A percentile compares a stretch with the other conserved stretches of the same genome.
Evolutionary conservation across 495 filamentous ascomycete genomes (phyloP).

Genomic region (Lentithecium fluviatile): DNA sequence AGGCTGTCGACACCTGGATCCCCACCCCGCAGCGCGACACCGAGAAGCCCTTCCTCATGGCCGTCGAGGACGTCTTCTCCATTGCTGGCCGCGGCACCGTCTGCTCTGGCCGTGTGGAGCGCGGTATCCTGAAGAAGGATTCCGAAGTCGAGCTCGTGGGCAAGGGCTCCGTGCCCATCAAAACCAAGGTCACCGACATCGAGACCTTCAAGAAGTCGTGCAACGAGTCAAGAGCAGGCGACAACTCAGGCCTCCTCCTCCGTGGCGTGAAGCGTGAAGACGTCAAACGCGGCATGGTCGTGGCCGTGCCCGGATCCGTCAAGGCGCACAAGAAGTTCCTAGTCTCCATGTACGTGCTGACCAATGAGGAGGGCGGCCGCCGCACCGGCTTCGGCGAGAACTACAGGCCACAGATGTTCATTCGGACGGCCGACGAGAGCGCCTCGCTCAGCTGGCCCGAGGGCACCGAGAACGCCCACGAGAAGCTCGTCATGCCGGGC

Average conservation of each 20-base stretch:
- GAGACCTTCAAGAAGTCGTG: conserved; percentile 99
- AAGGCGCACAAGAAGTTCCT: conserved; percentile 88
- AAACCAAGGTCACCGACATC: conserved; percentile 98
- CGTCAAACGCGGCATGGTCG: conserved; percentile 88
- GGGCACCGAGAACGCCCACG: conserved; percentile 60
- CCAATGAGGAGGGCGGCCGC: conserved; percentile 95
- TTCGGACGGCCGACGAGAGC: conserved; percentile 90
- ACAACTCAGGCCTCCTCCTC: conserved; percentile 97
- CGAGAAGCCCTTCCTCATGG: conserved; percentile 98
- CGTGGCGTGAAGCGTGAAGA: conserved; percentile 94
- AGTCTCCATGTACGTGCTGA: conserved; percentile 91
- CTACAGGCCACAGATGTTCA: conserved; percentile 93
- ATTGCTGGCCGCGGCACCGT: conserved; percentile 97
- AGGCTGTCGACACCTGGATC: conserved; percentile 94
- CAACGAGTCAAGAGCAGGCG: conserved; percentile 87
- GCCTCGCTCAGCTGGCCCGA: conserved; percentile 78
- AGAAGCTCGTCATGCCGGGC: conserved; percentile 88
- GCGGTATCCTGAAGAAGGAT: conserved; percentile 88
- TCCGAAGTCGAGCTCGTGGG: conserved; percentile 90
- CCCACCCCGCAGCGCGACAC: conserved; percentile 85
- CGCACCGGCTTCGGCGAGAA: conserved; percentile 90
- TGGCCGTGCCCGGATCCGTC: conserved; percentile 71
- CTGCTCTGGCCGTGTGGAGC: conserved; percentile 94
- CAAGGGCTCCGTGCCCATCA: conserved; percentile 71
- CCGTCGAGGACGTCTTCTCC: conserved; percentile 97